Percentiles rank a stretch among this genome's conserved stretches.
These are phyloP conservation scores for Mycena vitilis DNA, from an alignment of 768 basidiomycete genomes.

Conservation along the genomic window DNA sequence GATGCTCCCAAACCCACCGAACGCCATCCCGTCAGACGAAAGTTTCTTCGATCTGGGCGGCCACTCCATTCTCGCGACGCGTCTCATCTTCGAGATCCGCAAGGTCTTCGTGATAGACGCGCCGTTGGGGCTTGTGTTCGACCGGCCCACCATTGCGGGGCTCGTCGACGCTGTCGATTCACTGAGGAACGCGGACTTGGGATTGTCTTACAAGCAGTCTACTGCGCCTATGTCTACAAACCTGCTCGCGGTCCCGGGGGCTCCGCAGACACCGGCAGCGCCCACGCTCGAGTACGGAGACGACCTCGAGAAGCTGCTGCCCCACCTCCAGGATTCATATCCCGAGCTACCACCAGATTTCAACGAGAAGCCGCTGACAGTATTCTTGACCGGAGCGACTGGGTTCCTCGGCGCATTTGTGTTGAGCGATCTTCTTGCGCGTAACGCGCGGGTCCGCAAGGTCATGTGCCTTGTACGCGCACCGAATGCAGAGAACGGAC, in stretches of 20 bases:
- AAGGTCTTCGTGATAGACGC: conserved; percentile 92
- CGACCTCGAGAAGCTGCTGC: conserved; percentile 76
- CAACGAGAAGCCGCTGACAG: conserved; percentile 64
- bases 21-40: conserved; percentile 87
- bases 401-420: conserved; percentile 97
- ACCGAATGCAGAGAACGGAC: conserved; percentile 66
- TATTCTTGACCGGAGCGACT: conserved; percentile 97
- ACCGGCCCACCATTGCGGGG: conserved; percentile 84
- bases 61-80: conserved; percentile 97
- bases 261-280: conserved; percentile 36
- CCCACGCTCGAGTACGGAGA: conserved; percentile 76
- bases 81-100: conserved; percentile 96
- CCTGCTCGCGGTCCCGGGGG: conserved; percentile 32
- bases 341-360: conserved; percentile 70
- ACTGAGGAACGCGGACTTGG: conserved; percentile 84
- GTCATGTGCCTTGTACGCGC: conserved; percentile 95
- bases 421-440: conserved; percentile 79
- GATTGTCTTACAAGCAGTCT: conserved; percentile 61
- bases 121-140: conserved; percentile 92
- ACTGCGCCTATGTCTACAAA: conserved; percentile 34
- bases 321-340: conserved; percentile 72
- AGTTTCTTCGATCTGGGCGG: conserved; percentile 99
- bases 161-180: conserved; percentile 82
- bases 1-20: conserved; percentile 83
- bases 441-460: conserved; percentile 74